phyloP scores from a whole-genome alignment of 2,329 filamentous ascomycete genomes.

The Ophiocordyceps camponoti-leonardi region DNA sequence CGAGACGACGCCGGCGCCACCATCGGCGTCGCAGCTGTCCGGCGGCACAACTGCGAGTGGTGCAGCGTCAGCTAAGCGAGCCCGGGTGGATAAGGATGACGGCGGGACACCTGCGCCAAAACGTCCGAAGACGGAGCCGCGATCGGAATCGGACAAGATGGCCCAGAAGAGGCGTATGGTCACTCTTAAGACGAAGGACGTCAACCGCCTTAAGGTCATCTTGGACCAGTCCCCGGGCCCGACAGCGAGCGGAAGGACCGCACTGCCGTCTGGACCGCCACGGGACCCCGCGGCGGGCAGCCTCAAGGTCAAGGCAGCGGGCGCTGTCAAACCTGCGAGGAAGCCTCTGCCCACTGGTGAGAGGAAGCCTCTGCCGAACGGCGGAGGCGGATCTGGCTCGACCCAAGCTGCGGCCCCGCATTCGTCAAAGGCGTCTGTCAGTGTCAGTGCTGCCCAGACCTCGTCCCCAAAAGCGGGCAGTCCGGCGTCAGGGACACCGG shows the following conservation, averaged over 20 bases:
- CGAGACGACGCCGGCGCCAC: constrained; percentile 2
- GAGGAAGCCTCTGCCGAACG: constrained; percentile 15
- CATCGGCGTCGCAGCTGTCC: constrained; percentile 1
- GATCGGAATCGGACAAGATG: constrained; percentile 5
- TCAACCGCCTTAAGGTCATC: constrained; percentile 16
- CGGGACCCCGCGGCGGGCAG: constrained; percentile 9
- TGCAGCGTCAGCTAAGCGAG: constrained; percentile 13
- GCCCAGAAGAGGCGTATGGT: constrained; percentile 18
- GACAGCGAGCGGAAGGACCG: constrained; percentile 10
- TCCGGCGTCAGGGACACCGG: constrained; percentile 9
- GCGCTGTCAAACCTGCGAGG: constrained; percentile 16
- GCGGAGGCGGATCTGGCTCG: constrained; percentile 8
- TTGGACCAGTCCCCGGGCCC: constrained; percentile 12
- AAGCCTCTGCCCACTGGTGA: constrained; percentile 18
- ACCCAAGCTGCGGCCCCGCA: constrained; percentile 7
- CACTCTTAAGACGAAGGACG: constrained; percentile 17
- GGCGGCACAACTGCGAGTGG: constrained; percentile 6
- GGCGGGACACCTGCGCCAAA: constrained; percentile 17
- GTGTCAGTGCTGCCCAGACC: constrained; percentile 6
- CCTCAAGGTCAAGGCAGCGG: constrained; percentile 12
- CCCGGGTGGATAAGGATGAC: constrained; percentile 20
- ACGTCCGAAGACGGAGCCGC: constrained; percentile 18
- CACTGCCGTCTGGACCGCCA: constrained; percentile 13
- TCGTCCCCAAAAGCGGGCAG: constrained; percentile 9
- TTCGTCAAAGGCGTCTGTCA: constrained; percentile 11